Evolutionary conservation across 371 early-diverging fungal genomes (phyloP).

Genomic region (Mucor plumbeus): DNA sequence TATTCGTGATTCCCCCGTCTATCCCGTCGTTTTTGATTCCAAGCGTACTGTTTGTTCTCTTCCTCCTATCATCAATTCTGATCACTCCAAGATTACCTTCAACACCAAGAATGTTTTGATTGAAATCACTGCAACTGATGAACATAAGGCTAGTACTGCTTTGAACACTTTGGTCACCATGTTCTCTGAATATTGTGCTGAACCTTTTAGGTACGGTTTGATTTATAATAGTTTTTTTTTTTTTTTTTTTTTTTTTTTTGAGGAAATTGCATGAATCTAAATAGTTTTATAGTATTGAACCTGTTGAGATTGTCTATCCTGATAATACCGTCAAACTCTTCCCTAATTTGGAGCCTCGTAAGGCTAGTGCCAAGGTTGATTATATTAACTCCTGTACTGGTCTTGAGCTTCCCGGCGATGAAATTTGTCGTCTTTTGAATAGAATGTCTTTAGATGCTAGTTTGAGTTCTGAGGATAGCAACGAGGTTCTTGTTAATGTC

Average conservation of each 20-base stretch:
- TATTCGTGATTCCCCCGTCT: constrained; percentile 90
- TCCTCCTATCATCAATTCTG: constrained; percentile 99
- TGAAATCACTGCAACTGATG: constrained; percentile 98
- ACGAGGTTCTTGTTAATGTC: constrained; percentile 78
- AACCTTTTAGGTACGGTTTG: constrained; percentile 82
- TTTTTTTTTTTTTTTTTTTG: background rate
- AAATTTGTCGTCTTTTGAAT: constrained; percentile 78
- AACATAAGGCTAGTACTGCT: constrained; percentile 93
- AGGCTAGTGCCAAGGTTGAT: constrained; percentile 73
- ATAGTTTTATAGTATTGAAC: constrained; percentile 74
- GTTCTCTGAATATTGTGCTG: constrained; percentile 92
- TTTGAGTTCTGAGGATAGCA: constrained; percentile 59
- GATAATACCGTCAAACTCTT: constrained; percentile 75
- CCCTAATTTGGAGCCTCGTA: constrained; percentile 77
- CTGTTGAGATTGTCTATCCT: constrained; percentile 88
- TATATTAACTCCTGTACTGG: constrained; percentile 91
- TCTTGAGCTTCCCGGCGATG: constrained; percentile 70
- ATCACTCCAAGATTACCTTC: constrained; percentile 96
- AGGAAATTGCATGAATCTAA: background rate
- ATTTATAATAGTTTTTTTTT: background rate
- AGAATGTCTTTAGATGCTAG: constrained; percentile 90
- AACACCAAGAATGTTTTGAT: constrained; percentile 98
- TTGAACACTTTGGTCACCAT: constrained; percentile 93
- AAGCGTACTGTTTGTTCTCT: constrained; percentile 90
- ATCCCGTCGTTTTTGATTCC: constrained; percentile 92